Evolutionary conservation across 1,284 basidiomycete species (phyloP).

Genomic region (Schizophyllum amplum): DNA sequence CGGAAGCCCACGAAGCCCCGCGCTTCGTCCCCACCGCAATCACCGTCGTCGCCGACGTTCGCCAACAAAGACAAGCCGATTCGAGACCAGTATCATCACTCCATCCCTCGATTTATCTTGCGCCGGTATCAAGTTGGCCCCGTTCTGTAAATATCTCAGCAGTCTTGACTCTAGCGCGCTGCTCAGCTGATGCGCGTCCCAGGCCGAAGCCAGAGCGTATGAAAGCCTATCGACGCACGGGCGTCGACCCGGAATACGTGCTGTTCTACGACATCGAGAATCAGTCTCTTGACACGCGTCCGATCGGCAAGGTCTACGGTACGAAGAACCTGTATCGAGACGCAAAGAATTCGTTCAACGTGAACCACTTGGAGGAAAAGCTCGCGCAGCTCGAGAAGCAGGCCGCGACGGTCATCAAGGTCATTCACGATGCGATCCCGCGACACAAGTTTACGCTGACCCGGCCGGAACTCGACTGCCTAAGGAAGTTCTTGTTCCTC

Average conservation of each 20-base stretch:
- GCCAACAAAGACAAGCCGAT: no score
- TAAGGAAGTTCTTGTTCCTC: conserved; percentile 25
- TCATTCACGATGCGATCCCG: conserved; percentile 14
- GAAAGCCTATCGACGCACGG: background rate
- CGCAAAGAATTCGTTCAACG: conserved; percentile 11
- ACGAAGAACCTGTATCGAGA: conserved; percentile 21
- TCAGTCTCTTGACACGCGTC: conserved; percentile 12
- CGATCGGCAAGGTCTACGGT: conserved; percentile 20
- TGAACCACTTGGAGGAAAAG: conserved; percentile 19
- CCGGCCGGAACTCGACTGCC: conserved; percentile 18
- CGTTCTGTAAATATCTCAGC: no score
- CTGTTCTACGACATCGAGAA: conserved; percentile 18
- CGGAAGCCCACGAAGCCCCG: no score
- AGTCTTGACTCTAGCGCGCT: no score
- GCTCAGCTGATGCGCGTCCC: no score
- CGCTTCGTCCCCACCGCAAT: no score
- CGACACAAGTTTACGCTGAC: conserved; percentile 14
- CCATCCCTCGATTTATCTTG: no score
- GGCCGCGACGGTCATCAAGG: conserved; percentile 15
- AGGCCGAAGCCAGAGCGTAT: no score
- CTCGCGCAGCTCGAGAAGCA: conserved; percentile 19
- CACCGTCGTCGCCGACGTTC: no score
- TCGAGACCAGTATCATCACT: no score
- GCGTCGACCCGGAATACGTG: conserved; percentile 13
- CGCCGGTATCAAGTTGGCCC: no score